Evolutionary conservation across 2,329 filamentous ascomycete species (phyloP).

Genomic region (Pseudopyrenochaeta lycopersici): DNA sequence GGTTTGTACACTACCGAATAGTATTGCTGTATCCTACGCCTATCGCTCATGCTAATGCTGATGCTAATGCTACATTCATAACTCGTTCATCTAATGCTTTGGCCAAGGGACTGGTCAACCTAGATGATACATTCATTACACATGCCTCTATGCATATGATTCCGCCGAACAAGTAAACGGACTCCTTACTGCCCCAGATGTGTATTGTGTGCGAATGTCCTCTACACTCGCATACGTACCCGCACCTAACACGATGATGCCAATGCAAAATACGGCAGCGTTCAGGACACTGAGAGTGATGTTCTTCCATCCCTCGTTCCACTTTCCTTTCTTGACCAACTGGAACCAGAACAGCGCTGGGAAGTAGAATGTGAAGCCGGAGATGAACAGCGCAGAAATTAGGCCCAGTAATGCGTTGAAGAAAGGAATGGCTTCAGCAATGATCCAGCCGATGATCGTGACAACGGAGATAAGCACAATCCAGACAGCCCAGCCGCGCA

Average conservation of each 20-base stretch:
- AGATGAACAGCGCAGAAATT: conserved; percentile 69
- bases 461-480: conserved; percentile 63
- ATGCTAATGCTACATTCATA: not conserved
- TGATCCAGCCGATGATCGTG: conserved; percentile 72
- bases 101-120: not conserved
- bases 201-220: conserved; percentile 55
- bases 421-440: conserved; percentile 75
- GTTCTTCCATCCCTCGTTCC: conserved; percentile 46
- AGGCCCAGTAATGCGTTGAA: conserved; percentile 75
- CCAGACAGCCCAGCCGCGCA: conserved; percentile 63
- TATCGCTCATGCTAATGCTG: not conserved
- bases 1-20: too few relatives aligned
- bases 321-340: conserved; percentile 55
- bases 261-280: conserved; percentile 38
- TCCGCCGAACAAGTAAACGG: conserved; percentile 52
- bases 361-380: conserved; percentile 69
- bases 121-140: not conserved
- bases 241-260: conserved; percentile 43
- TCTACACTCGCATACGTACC: conserved; percentile 57
- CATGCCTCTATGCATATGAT: conserved; percentile 36
- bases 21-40: too few relatives aligned
- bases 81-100: not conserved
- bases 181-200: conserved; percentile 46
- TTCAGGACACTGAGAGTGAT: conserved; percentile 42
- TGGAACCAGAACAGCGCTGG: conserved; percentile 51